Evolutionary conservation across 2,329 filamentous ascomycete genomes (phyloP), one percentile per base, ranked within the genome.

Genomic region (Xylariaceae sp.): DNA sequence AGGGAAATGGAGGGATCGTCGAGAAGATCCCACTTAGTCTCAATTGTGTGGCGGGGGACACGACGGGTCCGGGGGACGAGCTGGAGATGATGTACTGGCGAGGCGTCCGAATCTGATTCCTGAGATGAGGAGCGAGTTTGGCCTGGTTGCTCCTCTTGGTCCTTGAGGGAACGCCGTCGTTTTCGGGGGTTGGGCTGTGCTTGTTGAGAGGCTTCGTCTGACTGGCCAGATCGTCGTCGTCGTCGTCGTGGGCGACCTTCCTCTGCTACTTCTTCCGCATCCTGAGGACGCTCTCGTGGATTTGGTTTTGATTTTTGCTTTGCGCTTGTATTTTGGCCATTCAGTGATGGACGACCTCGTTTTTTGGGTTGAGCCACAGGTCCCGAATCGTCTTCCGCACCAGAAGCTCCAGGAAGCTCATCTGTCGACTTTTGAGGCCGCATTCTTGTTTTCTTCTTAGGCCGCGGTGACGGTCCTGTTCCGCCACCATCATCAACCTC

Each of bases 21-120:
- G 4, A 87, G 69, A 4, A 76, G 68, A 3, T 70, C 66, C 84
- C 84, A 89, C 57, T 84, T 87, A 32, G 81, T 66, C 32, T 85
- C 74, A 43, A 94, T 85, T 29, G 72, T 76, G 19, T 76, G 73
- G 46, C 74, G 76, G n/a, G 80, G 76, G 33, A 88, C 68, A 32
- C 67, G 68, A 28, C 71, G 73, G 11, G 68, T 73, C 22, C 67
- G 68, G 12, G 76, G 62, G 6, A 69, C 66, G 37, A 83, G 63
- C 50, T 78, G 73, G 34, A 71, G 69, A 57, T 75, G 79, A 47
- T 67, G 51, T 7, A 53, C 42, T 3, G 52, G 49, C 19, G 55
- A 48, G 18, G 50, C 43, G 17, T 34, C 51, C 1, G 51, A 43
- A 18, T 35, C 51, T 1, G 58, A 55, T 16, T 57, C 55, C 2